Conservation (phyloP, 306 rosid species). For the Rosa multiflora region DNA sequence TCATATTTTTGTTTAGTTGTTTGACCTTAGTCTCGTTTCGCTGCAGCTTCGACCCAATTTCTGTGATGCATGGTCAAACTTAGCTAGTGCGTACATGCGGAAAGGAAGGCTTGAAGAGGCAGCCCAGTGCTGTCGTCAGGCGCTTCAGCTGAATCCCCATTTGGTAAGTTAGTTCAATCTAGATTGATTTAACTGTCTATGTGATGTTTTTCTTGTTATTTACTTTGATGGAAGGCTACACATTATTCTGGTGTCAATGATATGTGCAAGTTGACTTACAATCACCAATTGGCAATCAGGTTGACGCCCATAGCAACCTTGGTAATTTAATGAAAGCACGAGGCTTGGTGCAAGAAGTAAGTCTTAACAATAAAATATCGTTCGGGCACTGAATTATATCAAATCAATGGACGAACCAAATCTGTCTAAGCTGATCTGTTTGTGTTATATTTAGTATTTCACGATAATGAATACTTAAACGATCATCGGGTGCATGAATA, state of each 20-base stretch:
- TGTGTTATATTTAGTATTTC: no score
- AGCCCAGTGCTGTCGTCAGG: constrained; percentile 98
- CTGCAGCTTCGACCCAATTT: constrained; percentile 93
- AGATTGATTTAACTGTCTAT: not conserved
- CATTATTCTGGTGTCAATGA: constrained; percentile 11
- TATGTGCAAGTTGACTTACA: constrained; percentile 10
- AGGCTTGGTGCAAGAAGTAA: constrained; percentile 88
- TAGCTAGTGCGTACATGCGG: constrained; percentile 98
- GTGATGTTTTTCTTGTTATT: constrained; percentile 1
- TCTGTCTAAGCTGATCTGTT: no score
- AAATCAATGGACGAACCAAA: no score
- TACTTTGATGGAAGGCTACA: constrained; percentile 9
- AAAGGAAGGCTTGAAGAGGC: constrained; percentile 95
- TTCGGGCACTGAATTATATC: no score
- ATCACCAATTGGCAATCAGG: constrained; percentile 35
- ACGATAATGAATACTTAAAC: no score
- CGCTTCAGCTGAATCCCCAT: constrained; percentile 86
- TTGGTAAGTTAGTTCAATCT: constrained; percentile 48
- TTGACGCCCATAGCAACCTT: constrained; percentile 66
- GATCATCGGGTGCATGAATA: no score
- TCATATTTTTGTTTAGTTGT: constrained; percentile 11
- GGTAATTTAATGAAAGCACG: constrained; percentile 69
- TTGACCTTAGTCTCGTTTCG: constrained; percentile 18
- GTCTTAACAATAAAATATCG: constrained; percentile 22
- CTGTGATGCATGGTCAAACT: constrained; percentile 97